These are phyloP conservation scores for Plectosphaerella plurivora DNA, from an alignment of 2,329 filamentous ascomycete species.

Conservation along the genomic window DNA sequence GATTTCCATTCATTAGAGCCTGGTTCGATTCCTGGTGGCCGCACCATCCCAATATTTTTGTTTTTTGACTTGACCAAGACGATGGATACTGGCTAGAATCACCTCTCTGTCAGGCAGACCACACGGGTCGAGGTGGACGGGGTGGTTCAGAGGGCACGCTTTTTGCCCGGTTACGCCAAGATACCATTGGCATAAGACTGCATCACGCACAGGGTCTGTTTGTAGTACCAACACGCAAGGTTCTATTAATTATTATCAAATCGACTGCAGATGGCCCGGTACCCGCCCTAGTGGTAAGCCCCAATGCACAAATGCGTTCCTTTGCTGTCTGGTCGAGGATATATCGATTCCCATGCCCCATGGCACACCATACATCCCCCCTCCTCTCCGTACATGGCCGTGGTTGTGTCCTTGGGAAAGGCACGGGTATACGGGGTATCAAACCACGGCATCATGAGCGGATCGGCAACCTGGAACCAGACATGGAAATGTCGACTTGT, in stretches of 20 bases:
- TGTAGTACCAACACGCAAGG: conserved; percentile 21
- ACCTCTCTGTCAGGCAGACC: too few relatives aligned
- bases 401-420: conserved; percentile 14
- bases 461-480: conserved; percentile 12
- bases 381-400: conserved; percentile 12
- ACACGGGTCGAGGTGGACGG: too few relatives aligned
- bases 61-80: too few relatives aligned
- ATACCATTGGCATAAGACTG: too few relatives aligned
- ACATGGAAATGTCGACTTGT: conserved; percentile 13
- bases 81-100: too few relatives aligned
- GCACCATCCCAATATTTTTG: too few relatives aligned
- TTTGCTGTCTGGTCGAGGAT: too few relatives aligned
- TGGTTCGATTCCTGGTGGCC: too few relatives aligned
- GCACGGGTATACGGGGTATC: conserved; percentile 32
- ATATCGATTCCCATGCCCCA: neutral
- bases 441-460: conserved; percentile 19
- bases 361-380: conserved; percentile 11
- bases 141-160: too few relatives aligned
- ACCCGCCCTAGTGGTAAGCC: conserved; percentile 12
- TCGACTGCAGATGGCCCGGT: conserved; percentile 17
- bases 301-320: conserved; percentile 7
- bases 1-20: too few relatives aligned
- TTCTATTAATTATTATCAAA: conserved; percentile 39
- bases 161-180: too few relatives aligned
- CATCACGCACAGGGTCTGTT: too few relatives aligned